phyloP scores from a whole-genome alignment of 441 rosid genomes.

The Erodium trifolium region DNA sequence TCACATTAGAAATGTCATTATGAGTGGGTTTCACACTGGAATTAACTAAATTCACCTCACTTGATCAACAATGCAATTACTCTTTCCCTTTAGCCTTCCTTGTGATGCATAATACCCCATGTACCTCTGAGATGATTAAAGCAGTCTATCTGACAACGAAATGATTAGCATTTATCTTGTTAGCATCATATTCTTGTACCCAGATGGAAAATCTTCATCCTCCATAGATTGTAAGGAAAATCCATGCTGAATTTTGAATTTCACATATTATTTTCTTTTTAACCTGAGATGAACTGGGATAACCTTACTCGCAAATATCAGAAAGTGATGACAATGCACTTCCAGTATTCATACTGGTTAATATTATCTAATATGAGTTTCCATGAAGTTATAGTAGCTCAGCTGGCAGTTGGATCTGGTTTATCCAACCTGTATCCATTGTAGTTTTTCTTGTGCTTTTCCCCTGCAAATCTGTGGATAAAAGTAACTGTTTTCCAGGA shows the following conservation, averaged over 20 bases:
- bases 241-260: not conserved
- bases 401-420: not conserved
- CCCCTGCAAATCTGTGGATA: not conserved
- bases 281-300: not conserved
- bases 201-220: not conserved
- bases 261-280: not conserved
- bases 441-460: not conserved
- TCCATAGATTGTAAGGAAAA: conserved; percentile 5
- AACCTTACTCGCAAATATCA: not conserved
- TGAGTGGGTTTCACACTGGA: not conserved
- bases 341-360: not conserved
- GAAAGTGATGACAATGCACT: not conserved
- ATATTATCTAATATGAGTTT: not conserved
- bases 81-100: not conserved
- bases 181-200: not conserved
- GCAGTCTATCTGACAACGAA: not conserved
- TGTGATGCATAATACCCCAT: not conserved
- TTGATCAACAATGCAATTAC: not conserved
- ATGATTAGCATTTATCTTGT: not conserved
- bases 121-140: not conserved
- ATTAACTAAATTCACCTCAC: not conserved
- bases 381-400: not conserved
- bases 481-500: not conserved
- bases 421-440: not conserved
- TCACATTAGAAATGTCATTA: not conserved